These are phyloP conservation scores for Yamadazyma kitorensis DNA, from an alignment of 805 yeast species.

Conservation along the genomic window DNA sequence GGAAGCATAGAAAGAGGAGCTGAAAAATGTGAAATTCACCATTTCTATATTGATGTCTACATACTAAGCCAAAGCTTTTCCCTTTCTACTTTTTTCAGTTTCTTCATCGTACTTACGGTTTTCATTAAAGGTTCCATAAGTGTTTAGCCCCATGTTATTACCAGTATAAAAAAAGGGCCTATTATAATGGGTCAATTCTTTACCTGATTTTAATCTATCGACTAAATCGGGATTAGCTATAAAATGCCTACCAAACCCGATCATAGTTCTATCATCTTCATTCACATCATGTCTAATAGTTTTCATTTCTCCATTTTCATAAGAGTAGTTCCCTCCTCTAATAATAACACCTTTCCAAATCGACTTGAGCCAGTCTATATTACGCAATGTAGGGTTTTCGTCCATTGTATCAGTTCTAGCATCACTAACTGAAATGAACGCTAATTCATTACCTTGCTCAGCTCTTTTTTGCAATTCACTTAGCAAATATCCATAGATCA, in stretches of 20 bases:
- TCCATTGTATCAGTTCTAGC: slow-evolving; percentile 17
- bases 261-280: slow-evolving; percentile 36
- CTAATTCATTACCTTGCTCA: slow-evolving; percentile 23
- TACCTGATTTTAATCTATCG: slow-evolving; percentile 30
- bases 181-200: slow-evolving; percentile 24
- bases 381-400: slow-evolving; percentile 11
- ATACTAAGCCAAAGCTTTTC: slow-evolving; percentile 6
- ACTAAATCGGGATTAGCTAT: slow-evolving; percentile 48
- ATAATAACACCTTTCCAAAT: slow-evolving; percentile 29
- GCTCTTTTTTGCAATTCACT: slow-evolving; percentile 29
- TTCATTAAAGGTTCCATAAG: slow-evolving; percentile 17
- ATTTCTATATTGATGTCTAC: no score
- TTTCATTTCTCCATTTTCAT: slow-evolving; percentile 6
- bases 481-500: slow-evolving; percentile 28
- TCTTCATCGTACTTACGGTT: slow-evolving; percentile 10
- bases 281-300: slow-evolving; percentile 4
- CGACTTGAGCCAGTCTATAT: slow-evolving; percentile 19
- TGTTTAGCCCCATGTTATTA: slow-evolving; percentile 22
- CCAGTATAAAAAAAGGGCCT: slow-evolving; percentile 38
- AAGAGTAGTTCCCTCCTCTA: slow-evolving; percentile 18
- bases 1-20: no score
- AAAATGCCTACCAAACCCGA: slow-evolving; percentile 40
- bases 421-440: slow-evolving; percentile 30
- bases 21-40: no score
- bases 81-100: slow-evolving; percentile 9